Percentiles rank a stretch among this genome's conserved stretches.
phyloP scores from a whole-genome alignment of 2,329 filamentous ascomycete species.

The Xylaria sp. region DNA sequence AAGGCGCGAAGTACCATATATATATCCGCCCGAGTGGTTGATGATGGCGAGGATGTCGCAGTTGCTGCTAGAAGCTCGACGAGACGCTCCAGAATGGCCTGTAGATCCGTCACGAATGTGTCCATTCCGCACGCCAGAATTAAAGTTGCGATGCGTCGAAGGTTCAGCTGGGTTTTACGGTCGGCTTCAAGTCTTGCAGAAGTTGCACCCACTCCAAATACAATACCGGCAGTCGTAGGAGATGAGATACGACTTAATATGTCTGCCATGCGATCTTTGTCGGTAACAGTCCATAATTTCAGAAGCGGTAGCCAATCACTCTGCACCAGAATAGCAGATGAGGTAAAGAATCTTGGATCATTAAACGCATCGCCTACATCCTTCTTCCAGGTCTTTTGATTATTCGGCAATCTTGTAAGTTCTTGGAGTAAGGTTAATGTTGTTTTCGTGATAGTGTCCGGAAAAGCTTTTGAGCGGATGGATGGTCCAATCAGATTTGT shows the following conservation, averaged over 20 bases:
- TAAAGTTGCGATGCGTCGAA: conserved; percentile 83
- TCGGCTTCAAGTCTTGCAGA: conserved; percentile 95
- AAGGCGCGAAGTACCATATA: conserved; percentile 89
- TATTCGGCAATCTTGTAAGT: conserved; percentile 79
- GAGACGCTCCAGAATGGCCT: conserved; percentile 80
- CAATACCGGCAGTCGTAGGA: conserved; percentile 92
- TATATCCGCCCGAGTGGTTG: conserved; percentile 85
- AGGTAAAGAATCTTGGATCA: conserved; percentile 85
- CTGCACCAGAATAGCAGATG: conserved; percentile 71
- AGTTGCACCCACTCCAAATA: conserved; percentile 97
- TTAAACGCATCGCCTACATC: conserved; percentile 94
- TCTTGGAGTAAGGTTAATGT: conserved; percentile 79
- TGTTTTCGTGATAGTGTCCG: conserved; percentile 79
- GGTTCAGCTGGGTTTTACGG: conserved; percentile 87
- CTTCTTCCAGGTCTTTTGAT: conserved; percentile 91
- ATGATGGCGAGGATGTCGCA: conserved; percentile 89
- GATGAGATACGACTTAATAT: conserved; percentile 80
- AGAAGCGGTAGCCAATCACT: conserved; percentile 84
- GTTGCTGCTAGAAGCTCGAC: conserved; percentile 88
- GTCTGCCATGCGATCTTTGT: conserved; percentile 89
- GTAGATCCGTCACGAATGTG: conserved; percentile 80
- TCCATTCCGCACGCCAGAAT: conserved; percentile 81
- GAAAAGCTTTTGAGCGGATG: conserved; percentile 86
- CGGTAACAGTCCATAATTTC: conserved; percentile 82
- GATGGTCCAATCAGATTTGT: conserved; percentile 83